phyloP scores from a whole-genome alignment of 1,139 yeast species.

The Debaryomycetaceae sp. region DNA sequence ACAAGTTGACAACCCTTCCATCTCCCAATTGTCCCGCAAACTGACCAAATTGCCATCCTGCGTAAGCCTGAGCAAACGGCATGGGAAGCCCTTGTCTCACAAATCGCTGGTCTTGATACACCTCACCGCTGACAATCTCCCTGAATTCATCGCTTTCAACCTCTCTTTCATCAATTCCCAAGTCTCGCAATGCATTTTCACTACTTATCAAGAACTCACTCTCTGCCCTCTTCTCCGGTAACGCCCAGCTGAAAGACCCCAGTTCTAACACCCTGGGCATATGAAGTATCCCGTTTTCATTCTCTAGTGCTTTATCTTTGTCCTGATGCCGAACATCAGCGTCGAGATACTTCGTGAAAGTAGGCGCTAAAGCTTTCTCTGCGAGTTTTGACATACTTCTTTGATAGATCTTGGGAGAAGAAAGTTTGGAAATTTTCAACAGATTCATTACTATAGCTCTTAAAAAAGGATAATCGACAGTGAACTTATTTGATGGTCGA shows the following conservation, averaged over 20 bases:
- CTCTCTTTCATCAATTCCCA: slow-evolving; percentile 48
- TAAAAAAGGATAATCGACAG: too few species aligned
- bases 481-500: too few species aligned
- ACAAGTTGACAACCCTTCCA: slow-evolving; percentile 82
- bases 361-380: slow-evolving; percentile 39
- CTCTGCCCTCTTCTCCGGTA: slow-evolving; percentile 59
- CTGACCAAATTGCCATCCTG: slow-evolving; percentile 94
- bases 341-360: slow-evolving; percentile 48
- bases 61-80: slow-evolving; percentile 90
- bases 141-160: slow-evolving; percentile 44
- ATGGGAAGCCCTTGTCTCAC: slow-evolving; percentile 44
- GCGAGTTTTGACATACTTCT: slow-evolving; percentile 11
- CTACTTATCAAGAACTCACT: slow-evolving; percentile 60
- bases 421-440: not conserved
- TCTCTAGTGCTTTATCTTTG: slow-evolving; percentile 44
- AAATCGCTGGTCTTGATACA: slow-evolving; percentile 26
- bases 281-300: slow-evolving; percentile 31
- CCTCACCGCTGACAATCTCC: slow-evolving; percentile 62
- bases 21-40: slow-evolving; percentile 98
- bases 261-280: slow-evolving; percentile 58
- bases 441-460: not conserved
- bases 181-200: slow-evolving; percentile 55
- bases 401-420: not conserved
- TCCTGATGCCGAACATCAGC: slow-evolving; percentile 64
- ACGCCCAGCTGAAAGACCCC: slow-evolving; percentile 70